A percentile compares a stretch with the other conserved stretches of the same genome.
These are phyloP conservation scores for Cladosporium sp. DNA, from an alignment of 2,329 filamentous ascomycete genomes.

Conservation along the genomic window DNA sequence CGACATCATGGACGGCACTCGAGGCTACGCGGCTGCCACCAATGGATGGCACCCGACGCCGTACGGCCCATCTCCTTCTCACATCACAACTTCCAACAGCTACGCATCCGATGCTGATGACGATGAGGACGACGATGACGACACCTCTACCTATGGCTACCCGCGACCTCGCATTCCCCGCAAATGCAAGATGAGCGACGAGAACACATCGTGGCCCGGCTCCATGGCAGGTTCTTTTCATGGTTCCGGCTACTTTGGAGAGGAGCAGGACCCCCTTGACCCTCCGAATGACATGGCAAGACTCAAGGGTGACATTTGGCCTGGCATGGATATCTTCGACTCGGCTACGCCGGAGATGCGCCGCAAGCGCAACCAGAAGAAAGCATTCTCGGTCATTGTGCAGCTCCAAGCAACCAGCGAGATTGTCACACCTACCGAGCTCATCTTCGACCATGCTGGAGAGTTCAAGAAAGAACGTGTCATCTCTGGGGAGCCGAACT, in stretches of 20 bases:
- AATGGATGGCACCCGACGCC: slow-evolving; percentile 32
- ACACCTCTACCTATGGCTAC: slow-evolving; percentile 13
- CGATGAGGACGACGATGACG: slow-evolving; percentile 14
- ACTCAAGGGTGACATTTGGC: slow-evolving; percentile 70
- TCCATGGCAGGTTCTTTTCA: slow-evolving; percentile 14
- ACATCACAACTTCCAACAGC: slow-evolving; percentile 25
- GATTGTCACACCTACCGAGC: slow-evolving; percentile 60
- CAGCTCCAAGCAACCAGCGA: slow-evolving; percentile 63
- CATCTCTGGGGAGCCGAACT: slow-evolving; percentile 42
- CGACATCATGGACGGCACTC: slow-evolving; percentile 15
- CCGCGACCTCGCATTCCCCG: slow-evolving; percentile 4
- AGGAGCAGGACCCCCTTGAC: slow-evolving; percentile 32
- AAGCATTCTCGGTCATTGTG: slow-evolving; percentile 65
- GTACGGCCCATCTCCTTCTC: slow-evolving; percentile 12
- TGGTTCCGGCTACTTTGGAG: slow-evolving; percentile 17
- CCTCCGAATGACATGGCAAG: slow-evolving; percentile 36
- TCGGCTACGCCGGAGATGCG: slow-evolving; percentile 70
- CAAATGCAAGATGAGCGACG: slow-evolving; percentile 15
- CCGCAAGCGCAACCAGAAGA: slow-evolving; percentile 73
- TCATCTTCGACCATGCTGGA: slow-evolving; percentile 53
- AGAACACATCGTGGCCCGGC: slow-evolving; percentile 17
- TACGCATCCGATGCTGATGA: slow-evolving; percentile 6
- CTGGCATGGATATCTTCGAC: slow-evolving; percentile 79
- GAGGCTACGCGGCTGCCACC: slow-evolving; percentile 32
- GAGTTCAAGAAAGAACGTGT: slow-evolving; percentile 39